phyloP scores from a whole-genome alignment of 2,329 filamentous ascomycete genomes.

The Dendryphion nanum region DNA sequence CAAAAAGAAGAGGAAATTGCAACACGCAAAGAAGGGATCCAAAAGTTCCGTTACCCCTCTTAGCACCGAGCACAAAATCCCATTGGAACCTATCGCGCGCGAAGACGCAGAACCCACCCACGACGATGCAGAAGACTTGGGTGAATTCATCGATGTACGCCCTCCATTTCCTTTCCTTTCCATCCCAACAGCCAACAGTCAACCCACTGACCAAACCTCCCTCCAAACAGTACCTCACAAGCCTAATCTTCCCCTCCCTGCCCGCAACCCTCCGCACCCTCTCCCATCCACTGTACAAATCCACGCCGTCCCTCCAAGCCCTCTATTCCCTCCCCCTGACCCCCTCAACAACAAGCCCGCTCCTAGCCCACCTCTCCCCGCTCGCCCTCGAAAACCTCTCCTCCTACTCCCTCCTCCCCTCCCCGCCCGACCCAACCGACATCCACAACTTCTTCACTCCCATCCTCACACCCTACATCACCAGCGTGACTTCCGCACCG shows the following conservation, averaged over 20 bases:
- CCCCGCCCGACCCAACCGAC: constrained; percentile 37
- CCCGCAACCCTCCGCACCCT: constrained; percentile 61
- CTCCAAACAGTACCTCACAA: constrained; percentile 67
- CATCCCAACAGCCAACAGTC: constrained; percentile 27
- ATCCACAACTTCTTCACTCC: constrained; percentile 59
- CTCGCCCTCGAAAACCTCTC: constrained; percentile 65
- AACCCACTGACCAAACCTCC: constrained; percentile 1
- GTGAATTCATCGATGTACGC: constrained; percentile 72
- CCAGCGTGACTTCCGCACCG: constrained; percentile 58
- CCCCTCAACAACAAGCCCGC: constrained; percentile 46
- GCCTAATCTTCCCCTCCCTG: constrained; percentile 65
- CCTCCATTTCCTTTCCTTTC: constrained; percentile 70
- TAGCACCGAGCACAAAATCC: constrained; percentile 10
- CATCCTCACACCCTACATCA: constrained; percentile 63
- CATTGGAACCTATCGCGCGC: too few relatives aligned
- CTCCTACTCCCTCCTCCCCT: constrained; percentile 63
- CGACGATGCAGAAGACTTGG: constrained; percentile 65
- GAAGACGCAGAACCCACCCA: too few relatives aligned
- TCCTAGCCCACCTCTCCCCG: constrained; percentile 55
- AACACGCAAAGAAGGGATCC: constrained; percentile 7
- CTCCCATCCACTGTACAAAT: constrained; percentile 57
- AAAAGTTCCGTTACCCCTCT: constrained; percentile 4
- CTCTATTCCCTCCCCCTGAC: constrained; percentile 60
- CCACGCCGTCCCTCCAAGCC: constrained; percentile 49
- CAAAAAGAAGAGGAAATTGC: constrained; percentile 47